These are phyloP conservation scores for Magnusiomyces tetraspermus DNA, from an alignment of 1,139 yeast species.

Conservation along the genomic window DNA sequence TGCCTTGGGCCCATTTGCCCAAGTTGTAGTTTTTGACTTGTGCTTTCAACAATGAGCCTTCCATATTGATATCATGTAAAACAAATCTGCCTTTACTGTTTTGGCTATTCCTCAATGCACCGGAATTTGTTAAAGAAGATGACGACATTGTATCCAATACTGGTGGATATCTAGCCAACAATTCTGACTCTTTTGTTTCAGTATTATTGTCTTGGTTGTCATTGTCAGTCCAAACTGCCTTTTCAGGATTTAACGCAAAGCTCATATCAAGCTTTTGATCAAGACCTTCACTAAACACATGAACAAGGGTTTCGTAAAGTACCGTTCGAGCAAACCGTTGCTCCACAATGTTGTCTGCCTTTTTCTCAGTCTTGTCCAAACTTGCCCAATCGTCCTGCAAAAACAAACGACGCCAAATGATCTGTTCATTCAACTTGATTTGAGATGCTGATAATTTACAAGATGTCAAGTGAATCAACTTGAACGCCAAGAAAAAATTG, in stretches of 20 bases:
- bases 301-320: slow-evolving; percentile 29
- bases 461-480: slow-evolving; percentile 32
- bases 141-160: neutral
- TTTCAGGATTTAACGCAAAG: neutral
- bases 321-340: slow-evolving; percentile 37
- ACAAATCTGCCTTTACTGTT: neutral
- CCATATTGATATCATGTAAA: neutral
- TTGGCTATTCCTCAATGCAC: neutral
- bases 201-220: neutral
- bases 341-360: slow-evolving; percentile 40
- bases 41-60: neutral
- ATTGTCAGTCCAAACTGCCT: neutral
- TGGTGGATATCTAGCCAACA: neutral
- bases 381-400: slow-evolving; percentile 51
- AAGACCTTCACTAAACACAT: neutral
- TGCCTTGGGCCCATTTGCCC: neutral
- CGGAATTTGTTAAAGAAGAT: neutral
- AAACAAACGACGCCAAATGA: slow-evolving; percentile 58
- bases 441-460: slow-evolving; percentile 29
- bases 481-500: slow-evolving; percentile 38
- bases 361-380: slow-evolving; percentile 35
- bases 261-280: neutral
- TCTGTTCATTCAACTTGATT: slow-evolving; percentile 27
- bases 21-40: neutral
- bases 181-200: neutral